Conservation (phyloP, 1,284 basidiomycete species). For the Marasmius tenuissimus region DNA sequence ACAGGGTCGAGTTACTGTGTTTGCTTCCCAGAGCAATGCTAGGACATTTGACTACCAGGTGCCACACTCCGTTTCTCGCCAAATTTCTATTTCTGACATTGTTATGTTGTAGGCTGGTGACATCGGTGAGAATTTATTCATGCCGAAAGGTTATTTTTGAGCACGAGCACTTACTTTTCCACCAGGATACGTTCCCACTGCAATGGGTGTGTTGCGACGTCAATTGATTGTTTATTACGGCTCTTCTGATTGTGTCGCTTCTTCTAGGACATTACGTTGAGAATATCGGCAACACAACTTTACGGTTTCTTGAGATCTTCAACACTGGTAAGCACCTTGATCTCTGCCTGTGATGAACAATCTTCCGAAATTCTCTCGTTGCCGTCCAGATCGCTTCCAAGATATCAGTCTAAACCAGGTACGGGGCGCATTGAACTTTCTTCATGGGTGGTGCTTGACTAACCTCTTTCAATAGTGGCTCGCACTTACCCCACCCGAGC, state of each 20-base stretch:
- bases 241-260: not conserved
- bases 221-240: not conserved
- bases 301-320: slow-evolving; percentile 67
- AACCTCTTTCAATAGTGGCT: slow-evolving; percentile 48
- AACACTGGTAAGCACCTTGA: slow-evolving; percentile 41
- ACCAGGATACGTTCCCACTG: slow-evolving; percentile 55
- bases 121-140: slow-evolving; percentile 41
- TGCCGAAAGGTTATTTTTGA: not conserved
- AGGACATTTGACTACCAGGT: slow-evolving; percentile 69
- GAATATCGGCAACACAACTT: slow-evolving; percentile 64
- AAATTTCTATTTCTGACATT: not conserved
- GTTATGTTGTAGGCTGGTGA: slow-evolving; percentile 50
- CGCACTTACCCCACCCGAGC: slow-evolving; percentile 58
- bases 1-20: slow-evolving; percentile 59
- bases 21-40: slow-evolving; percentile 60
- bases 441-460: slow-evolving; percentile 8
- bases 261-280: slow-evolving; percentile 65
- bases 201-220: slow-evolving; percentile 39
- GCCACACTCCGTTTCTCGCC: slow-evolving; percentile 4
- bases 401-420: slow-evolving; percentile 67
- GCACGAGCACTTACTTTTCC: slow-evolving; percentile 7
- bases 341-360: not conserved
- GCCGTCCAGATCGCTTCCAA: slow-evolving; percentile 47
- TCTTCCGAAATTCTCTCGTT: not conserved
- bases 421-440: slow-evolving; percentile 8